phyloP scores from a whole-genome alignment of 352 stramenopile species.

The Phytophthora parvispora region DNA sequence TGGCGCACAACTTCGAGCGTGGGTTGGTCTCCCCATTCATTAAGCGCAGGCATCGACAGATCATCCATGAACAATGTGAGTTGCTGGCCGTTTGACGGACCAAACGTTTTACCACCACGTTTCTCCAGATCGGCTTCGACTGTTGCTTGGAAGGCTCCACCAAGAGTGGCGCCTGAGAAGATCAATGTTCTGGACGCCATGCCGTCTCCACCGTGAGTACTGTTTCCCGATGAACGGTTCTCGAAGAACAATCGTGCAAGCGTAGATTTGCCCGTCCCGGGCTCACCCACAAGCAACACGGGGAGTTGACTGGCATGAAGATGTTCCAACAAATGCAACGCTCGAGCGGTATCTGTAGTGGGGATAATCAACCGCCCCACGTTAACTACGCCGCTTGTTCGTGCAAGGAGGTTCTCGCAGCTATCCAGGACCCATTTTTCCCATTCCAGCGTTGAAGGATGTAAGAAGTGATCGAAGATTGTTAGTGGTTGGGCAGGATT shows the following conservation, averaged over 20 bases:
- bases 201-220: constrained; percentile 39
- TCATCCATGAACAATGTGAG: constrained; percentile 89
- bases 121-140: constrained; percentile 86
- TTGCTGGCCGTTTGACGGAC: constrained; percentile 72
- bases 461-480: constrained; percentile 95
- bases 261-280: constrained; percentile 91
- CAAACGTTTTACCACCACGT: constrained; percentile 84
- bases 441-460: constrained; percentile 92
- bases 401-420: constrained; percentile 36
- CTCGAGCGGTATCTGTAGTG: constrained; percentile 85
- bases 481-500: constrained; percentile 38
- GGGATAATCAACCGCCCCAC: constrained; percentile 89
- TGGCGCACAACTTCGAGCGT: constrained; percentile 83
- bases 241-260: constrained; percentile 86
- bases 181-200: constrained; percentile 88
- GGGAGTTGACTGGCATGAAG: constrained; percentile 63
- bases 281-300: constrained; percentile 88
- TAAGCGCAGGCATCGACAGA: constrained; percentile 71
- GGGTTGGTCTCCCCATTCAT: constrained; percentile 82
- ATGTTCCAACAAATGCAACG: constrained; percentile 76
- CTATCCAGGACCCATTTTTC: constrained; percentile 81
- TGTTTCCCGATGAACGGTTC: constrained; percentile 9
- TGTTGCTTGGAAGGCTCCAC: constrained; percentile 82
- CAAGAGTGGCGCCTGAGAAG: constrained; percentile 87
- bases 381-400: constrained; percentile 53